Percentiles rank a stretch among this genome's conserved stretches.
These are phyloP conservation scores for Mortierella sp. DNA, from an alignment of 371 early-diverging fungal species.

Conservation along the genomic window DNA sequence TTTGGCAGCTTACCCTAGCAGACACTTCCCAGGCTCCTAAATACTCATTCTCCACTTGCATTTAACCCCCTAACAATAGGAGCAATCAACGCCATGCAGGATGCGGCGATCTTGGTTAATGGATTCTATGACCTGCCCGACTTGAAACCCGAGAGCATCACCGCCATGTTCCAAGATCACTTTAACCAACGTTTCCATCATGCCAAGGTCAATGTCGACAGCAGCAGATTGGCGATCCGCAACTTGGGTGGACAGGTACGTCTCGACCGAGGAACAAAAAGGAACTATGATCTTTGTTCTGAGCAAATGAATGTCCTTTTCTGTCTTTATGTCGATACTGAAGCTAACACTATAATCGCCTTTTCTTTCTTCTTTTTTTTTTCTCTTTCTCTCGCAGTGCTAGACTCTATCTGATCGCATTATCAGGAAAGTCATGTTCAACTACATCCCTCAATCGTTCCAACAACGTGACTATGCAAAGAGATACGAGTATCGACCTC, in stretches of 20 bases:
- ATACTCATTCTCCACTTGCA: no score
- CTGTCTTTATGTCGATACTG: background rate
- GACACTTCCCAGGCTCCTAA: no score
- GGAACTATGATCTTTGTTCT: background rate
- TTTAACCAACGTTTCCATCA: background rate
- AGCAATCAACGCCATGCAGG: constrained; percentile 10
- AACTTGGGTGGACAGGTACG: background rate
- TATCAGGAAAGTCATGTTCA: background rate
- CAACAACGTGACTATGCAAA: background rate
- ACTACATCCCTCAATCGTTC: background rate
- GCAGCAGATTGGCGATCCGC: background rate
- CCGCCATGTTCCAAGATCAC: background rate
- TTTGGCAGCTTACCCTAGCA: no score
- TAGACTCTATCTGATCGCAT: background rate
- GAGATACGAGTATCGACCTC: constrained; percentile 9
- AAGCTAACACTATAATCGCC: background rate
- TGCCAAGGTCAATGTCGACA: background rate
- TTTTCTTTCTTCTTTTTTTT: background rate
- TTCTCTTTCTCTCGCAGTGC: background rate
- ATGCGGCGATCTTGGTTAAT: constrained; percentile 2
- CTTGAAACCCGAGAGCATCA: background rate
- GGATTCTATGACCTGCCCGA: constrained; percentile 9
- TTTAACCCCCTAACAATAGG: background rate
- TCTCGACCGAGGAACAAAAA: no score
- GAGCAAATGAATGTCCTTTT: background rate